Evolutionary conservation across 73 alveolate genomes (phyloP), one percentile per base, ranked within the genome.

Genomic region (Strombidium stylifer): DNA sequence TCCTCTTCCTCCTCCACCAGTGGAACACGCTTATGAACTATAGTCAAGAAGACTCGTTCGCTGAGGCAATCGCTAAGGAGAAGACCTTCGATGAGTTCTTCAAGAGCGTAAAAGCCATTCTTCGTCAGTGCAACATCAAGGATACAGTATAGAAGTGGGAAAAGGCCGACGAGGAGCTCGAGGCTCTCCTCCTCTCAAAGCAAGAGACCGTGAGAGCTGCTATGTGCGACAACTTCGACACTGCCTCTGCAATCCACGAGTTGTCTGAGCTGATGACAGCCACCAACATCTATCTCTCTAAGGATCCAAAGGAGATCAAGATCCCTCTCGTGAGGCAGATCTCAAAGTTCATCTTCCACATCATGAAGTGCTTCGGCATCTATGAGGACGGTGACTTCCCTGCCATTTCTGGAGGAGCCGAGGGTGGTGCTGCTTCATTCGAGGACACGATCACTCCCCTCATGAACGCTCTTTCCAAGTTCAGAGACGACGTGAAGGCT

Each of bases 21-120:
- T 96, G 98, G 96, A 98, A 96, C 64, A 60, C 84, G 25, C 73
- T 80, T 25, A 96, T 96, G 98, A 92, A 96, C 79, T 96, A 86
- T 66, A 81, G 84, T 30, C 76, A 83, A 42, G 88, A 85, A 37
- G 85, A 87, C 7, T 67, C 95, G 18, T 36, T 86, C 56, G 56
- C 75, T 41, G 96, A 93, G 78, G 95, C 99, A 2, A 74, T 86
- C 48, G 81, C 67, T 11, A 93, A 91, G 65, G 98, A 95, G 66
- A 84, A 90, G 56, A 78, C 82, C 42, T 89, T 87, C 57, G 34
- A 53, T 3, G 97, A 91, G 56, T 95, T 95, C 82, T 91, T 93
- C 85, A 74, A 73, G 57, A 89, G 75, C 53, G 68, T 83, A 12
- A 82, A 87, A 51, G 97, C 93, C 36, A 64, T 69, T 69, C 35